Conservation (phyloP, 257 asterid species). For the Echium plantagineum region DNA sequence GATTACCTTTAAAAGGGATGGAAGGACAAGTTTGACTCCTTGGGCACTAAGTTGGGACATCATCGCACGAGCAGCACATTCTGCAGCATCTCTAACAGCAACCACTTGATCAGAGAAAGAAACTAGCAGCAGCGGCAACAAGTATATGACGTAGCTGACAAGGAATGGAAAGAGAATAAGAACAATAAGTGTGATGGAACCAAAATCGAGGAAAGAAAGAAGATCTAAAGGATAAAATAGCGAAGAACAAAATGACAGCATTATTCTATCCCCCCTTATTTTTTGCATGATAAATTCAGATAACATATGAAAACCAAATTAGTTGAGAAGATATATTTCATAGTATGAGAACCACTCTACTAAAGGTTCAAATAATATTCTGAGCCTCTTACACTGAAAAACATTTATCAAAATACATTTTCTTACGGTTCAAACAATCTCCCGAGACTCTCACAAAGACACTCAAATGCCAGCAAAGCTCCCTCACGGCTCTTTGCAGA, state of each 20-base stretch:
- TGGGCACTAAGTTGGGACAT: conserved; percentile 95
- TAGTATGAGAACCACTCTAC: not conserved
- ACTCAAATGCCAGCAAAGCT: conserved; percentile 87
- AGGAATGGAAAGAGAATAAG: conserved; percentile 2
- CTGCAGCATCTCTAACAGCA: conserved; percentile 99
- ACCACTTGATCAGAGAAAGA: conserved; percentile 94
- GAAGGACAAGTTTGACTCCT: conserved; percentile 97
- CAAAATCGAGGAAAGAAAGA: not conserved
- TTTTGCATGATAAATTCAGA: no score
- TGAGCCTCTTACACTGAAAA: not conserved
- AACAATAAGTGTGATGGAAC: not conserved
- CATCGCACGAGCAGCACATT: conserved; percentile 99
- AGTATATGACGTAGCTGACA: conserved; percentile 80
- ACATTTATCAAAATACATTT: not conserved
- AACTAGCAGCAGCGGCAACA: conserved; percentile 80
- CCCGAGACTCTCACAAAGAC: conserved; percentile 93
- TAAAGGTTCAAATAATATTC: not conserved
- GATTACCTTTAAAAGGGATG: conserved; percentile 90
- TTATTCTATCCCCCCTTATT: no score
- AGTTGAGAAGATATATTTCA: not conserved
- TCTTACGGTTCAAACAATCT: conserved; percentile 97
- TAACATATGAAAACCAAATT: not conserved
- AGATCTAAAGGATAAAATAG: not conserved
- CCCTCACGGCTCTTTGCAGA: conserved; percentile 95
- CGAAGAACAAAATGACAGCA: not conserved